Evolutionary conservation across 768 basidiomycete species (phyloP).

Genomic region (Suillus spraguei): DNA sequence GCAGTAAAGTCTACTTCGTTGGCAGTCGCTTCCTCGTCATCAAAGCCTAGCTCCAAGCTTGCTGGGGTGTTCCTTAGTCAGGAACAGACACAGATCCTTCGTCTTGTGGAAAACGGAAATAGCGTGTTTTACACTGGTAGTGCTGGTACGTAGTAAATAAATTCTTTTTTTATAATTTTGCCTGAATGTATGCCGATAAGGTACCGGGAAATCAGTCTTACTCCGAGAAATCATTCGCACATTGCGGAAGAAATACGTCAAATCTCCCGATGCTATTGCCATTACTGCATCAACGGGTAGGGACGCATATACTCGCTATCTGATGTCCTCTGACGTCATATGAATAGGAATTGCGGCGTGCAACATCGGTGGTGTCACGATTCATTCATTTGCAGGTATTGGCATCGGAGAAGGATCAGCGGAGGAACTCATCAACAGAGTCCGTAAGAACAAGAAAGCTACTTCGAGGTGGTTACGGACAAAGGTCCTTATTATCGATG

Average conservation of each 20-base stretch:
- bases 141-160: constrained; percentile 66
- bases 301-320: constrained; percentile 14
- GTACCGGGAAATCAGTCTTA: constrained; percentile 96
- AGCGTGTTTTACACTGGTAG: constrained; percentile 97
- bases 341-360: constrained; percentile 87
- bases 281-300: constrained; percentile 93
- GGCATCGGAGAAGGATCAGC: constrained; percentile 76
- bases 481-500: constrained; percentile 82
- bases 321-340: neutral
- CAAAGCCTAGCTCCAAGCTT: constrained; percentile 23
- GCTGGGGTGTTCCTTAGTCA: constrained; percentile 67
- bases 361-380: constrained; percentile 94
- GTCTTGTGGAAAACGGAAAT: constrained; percentile 68
- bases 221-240: constrained; percentile 87
- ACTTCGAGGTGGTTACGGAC: constrained; percentile 79
- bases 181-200: constrained; percentile 44
- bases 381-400: constrained; percentile 96
- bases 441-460: constrained; percentile 87
- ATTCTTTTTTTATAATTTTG: constrained; percentile 12
- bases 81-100: constrained; percentile 85
- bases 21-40: constrained; percentile 9
- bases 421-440: constrained; percentile 61
- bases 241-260: constrained; percentile 58
- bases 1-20: constrained; percentile 14
- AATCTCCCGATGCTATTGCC: constrained; percentile 72